A percentile compares a stretch with the other conserved stretches of the same genome.
These are phyloP conservation scores for Paracoccidioides lutzii DNA, from an alignment of 2,329 filamentous ascomycete species.

Conservation along the genomic window DNA sequence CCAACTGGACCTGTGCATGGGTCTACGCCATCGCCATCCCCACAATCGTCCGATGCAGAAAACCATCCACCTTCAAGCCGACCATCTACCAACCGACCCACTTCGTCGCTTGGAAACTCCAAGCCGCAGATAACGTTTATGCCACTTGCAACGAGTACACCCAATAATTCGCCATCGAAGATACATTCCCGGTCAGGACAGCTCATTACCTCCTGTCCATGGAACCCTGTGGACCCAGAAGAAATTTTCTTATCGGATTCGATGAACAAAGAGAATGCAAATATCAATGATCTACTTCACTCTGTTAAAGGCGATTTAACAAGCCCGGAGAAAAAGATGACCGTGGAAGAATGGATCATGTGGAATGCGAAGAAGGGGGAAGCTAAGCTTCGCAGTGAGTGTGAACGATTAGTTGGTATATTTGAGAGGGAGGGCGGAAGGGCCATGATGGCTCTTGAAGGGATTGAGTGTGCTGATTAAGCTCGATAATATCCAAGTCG, in stretches of 20 bases:
- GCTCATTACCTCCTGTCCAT: conserved; percentile 46
- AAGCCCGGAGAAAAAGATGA: conserved; percentile 74
- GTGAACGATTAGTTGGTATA: conserved; percentile 64
- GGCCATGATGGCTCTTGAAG: conserved; percentile 66
- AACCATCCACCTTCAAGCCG: conserved; percentile 62
- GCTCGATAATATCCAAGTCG: conserved; percentile 6
- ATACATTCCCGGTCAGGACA: conserved; percentile 38
- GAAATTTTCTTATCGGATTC: conserved; percentile 35
- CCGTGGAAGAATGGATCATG: conserved; percentile 82
- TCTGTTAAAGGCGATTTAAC: conserved; percentile 49
- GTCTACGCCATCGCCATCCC: conserved; percentile 50
- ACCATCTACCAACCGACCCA: conserved; percentile 36
- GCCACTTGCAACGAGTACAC: conserved; percentile 32
- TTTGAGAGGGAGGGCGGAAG: conserved; percentile 75
- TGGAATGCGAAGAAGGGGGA: conserved; percentile 71
- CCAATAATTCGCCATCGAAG: conserved; percentile 47
- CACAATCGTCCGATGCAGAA: conserved; percentile 67
- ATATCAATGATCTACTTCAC: conserved; percentile 37
- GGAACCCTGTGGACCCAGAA: conserved; percentile 67
- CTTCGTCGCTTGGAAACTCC: conserved; percentile 21
- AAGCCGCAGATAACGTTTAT: conserved; percentile 27
- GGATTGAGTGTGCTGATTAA: conserved; percentile 44
- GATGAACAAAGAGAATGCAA: conserved; percentile 38
- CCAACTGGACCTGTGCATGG: conserved; percentile 24
- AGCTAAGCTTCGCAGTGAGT: conserved; percentile 63